Evolutionary conservation across 73 alveolate genomes (phyloP).

Genomic region (Uronychia setigera): DNA sequence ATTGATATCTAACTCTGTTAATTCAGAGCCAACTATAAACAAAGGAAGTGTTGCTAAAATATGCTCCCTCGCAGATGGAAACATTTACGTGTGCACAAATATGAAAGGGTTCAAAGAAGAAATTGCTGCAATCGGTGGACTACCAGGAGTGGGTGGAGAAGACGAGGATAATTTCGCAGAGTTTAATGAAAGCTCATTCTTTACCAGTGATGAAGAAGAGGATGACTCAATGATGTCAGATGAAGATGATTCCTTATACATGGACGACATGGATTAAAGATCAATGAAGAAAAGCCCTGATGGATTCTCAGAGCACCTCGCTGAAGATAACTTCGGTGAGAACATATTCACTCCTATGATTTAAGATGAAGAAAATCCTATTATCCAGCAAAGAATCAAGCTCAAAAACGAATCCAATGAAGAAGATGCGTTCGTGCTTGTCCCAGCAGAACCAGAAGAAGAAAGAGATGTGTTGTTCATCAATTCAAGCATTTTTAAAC

Average conservation of each 20-base stretch:
- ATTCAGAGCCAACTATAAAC: background rate
- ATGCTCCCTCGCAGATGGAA: background rate
- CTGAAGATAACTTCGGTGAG: slow-evolving; percentile 12
- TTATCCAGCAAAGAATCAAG: slow-evolving; percentile 13
- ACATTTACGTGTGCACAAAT: background rate
- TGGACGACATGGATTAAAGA: slow-evolving; percentile 2
- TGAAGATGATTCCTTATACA: slow-evolving; percentile 9
- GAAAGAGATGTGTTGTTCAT: slow-evolving; percentile 23
- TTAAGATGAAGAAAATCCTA: slow-evolving; percentile 23
- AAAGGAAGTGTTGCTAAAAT: background rate
- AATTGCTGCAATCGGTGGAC: slow-evolving; percentile 1
- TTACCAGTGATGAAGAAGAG: slow-evolving; percentile 16
- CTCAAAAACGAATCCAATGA: slow-evolving; percentile 37
- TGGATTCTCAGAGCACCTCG: background rate
- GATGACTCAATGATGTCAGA: background rate
- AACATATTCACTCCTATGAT: slow-evolving; percentile 32
- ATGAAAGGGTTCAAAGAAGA: background rate
- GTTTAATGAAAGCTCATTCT: background rate
- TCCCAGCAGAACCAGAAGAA: slow-evolving; percentile 19
- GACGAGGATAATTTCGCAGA: background rate
- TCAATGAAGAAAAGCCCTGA: slow-evolving; percentile 10
- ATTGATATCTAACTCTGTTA: background rate
- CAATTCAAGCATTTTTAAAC: slow-evolving; percentile 10
- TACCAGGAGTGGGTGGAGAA: background rate
- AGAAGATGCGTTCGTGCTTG: slow-evolving; percentile 42